A percentile compares a stretch with the other conserved stretches of the same genome.
phyloP scores from a whole-genome alignment of 352 stramenopile genomes.

The Aphanomyces euteiches region DNA sequence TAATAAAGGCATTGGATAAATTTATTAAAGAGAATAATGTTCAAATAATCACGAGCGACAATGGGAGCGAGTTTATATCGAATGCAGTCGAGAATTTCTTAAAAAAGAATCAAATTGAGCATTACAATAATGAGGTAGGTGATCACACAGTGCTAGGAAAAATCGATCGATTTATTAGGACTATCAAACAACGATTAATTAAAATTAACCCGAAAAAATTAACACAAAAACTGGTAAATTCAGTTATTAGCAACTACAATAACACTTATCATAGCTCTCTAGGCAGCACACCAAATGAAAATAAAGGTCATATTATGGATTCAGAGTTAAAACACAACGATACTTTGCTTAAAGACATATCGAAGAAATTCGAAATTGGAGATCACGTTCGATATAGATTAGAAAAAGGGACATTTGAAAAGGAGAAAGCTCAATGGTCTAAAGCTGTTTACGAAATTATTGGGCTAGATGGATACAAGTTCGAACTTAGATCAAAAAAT shows the following conservation, averaged over 20 bases:
- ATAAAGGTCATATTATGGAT: constrained; percentile 28
- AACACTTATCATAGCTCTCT: constrained; percentile 21
- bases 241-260: constrained; percentile 34
- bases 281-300: constrained; percentile 24
- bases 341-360: neutral
- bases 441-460: neutral
- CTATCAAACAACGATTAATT: constrained; percentile 32
- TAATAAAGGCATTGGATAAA: constrained; percentile 34
- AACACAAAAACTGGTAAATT: constrained; percentile 26
- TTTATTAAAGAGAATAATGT: constrained; percentile 34
- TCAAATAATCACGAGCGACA: constrained; percentile 38
- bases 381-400: neutral
- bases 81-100: constrained; percentile 22
- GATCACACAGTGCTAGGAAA: constrained; percentile 31
- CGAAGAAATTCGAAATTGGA: no score
- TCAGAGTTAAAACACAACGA: constrained; percentile 24
- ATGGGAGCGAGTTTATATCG: constrained; percentile 32
- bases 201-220: constrained; percentile 20
- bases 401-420: neutral
- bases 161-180: constrained; percentile 37
- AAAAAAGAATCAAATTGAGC: constrained; percentile 30
- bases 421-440: neutral
- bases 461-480: neutral
- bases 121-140: constrained; percentile 34
- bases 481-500: neutral